Percentiles rank a stretch among this genome's conserved stretches.
phyloP scores from a whole-genome alignment of 2,329 filamentous ascomycete genomes.

The Cladosporium velox region DNA sequence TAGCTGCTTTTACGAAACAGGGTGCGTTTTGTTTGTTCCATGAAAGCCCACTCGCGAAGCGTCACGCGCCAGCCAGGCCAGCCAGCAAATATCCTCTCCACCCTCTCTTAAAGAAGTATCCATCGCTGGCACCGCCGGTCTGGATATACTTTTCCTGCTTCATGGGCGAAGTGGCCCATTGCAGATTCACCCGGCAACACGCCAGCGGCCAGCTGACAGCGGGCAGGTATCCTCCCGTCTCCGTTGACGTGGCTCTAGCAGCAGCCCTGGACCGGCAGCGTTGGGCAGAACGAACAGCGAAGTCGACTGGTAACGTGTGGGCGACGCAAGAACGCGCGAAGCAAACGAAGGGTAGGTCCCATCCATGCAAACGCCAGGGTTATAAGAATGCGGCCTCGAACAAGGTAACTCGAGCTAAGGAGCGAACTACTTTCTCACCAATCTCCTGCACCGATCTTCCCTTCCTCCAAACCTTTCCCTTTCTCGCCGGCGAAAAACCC shows the following conservation, averaged over 20 bases:
- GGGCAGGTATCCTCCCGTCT: conserved; percentile 14
- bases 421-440: conserved; percentile 1
- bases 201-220: conserved; percentile 20
- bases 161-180: conserved; percentile 15
- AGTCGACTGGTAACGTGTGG: conserved; percentile 18
- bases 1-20: neutral
- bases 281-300: conserved; percentile 21
- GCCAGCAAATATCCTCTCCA: conserved; percentile 11
- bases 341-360: conserved; percentile 15
- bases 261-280: conserved; percentile 14
- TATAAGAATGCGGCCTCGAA: conserved; percentile 15
- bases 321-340: conserved; percentile 18
- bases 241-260: conserved; percentile 20
- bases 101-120: conserved; percentile 1
- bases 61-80: neutral
- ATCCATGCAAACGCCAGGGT: conserved; percentile 18
- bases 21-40: conserved; percentile 9
- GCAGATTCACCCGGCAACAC: conserved; percentile 15
- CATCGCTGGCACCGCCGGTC: conserved; percentile 9
- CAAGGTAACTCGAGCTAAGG: conserved; percentile 15
- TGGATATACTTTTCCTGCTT: conserved; percentile 12
- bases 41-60: conserved; percentile 4
- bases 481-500: neutral
- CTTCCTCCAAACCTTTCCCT: neutral
- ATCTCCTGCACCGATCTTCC: conserved; percentile 9